Evolutionary conservation across 345 rosid genomes (phyloP), one percentile per base, ranked within the genome.

Genomic region (Pugionium cornutum): DNA sequence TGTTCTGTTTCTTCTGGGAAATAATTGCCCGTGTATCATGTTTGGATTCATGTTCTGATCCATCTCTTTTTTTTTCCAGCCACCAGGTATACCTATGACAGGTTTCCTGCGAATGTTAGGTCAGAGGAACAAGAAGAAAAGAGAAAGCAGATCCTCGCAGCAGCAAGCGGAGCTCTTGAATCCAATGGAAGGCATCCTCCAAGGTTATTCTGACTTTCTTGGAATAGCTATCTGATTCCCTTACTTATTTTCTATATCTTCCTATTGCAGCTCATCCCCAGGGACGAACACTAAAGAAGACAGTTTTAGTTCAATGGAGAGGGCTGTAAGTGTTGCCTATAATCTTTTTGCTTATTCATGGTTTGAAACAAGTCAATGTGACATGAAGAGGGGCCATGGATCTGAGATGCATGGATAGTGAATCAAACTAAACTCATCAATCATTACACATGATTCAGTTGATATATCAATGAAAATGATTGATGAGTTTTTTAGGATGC

Each of bases 101-200:
- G 99, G 77, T 94, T 94, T 83, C 99, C 99, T 72, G 76, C 96
- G 10, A 90, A 49, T 53, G 78, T 84, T 55, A 82, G 95, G 77
- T 85, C 97, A 51, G 95, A 90, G 80, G 97, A 94, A 75, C 86
- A 88, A 76, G 92, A 88, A 77, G 96, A 88, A 76, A 94, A 89
- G 84, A 86, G 97, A 75, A 86, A 78, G 74, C 99, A 94, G 81
- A 82, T 87, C 76, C 97, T 94, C 70, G 91, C 90, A 56, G 83
- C 89, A 62, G 97, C 87, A 56, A 85, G 84, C 68, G 95, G 99
- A 48, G 86, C 92, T 76, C 83, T 82, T 76, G 99, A 94, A 63
- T 84, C 83, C 79, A 79, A 81, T 18, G 86, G 85, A 77, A 88
- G 78, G 79, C 88, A 79, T 72, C 66, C 82, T 68, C 82, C 90